Evolutionary conservation across 23 red algal species (phyloP), one percentile per base, ranked within the genome.

Genomic region (Gracilaria gracilis): DNA sequence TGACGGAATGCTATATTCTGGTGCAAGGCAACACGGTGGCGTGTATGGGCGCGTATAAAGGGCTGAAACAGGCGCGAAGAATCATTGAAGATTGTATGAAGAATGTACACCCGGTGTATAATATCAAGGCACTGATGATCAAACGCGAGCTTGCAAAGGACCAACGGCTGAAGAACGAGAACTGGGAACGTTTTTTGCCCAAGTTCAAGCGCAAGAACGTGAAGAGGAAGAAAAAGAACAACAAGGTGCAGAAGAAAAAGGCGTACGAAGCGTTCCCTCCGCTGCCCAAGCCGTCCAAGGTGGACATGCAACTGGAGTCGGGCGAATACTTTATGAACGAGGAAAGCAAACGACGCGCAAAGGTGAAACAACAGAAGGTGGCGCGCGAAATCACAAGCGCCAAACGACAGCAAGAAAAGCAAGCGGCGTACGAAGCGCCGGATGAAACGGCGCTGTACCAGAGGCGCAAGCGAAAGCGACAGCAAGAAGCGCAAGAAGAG

Each of bases 111-210:
- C 97, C 97, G 5, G 89, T 99, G 80, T 99, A 99, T 71, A 94
- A 96, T 50, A 96, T 99, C 82, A 99, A 99, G 78, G 91, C 86
- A 39, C 88, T 99, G 49, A 99, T 99, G 97, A 99, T 99, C 61
- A 96, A 96, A 62, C 85, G 93, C 58, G 97, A 99, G 79, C 89
- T 99, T 25, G 95, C 87, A 2, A 99, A 96, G 89, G 97, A 99
- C 71, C 79, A 87, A 27, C 36, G 38, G 7, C 85, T 99, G 20
- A 89, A 90, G 15, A 35, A 95, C 32, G 94, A 99, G 55, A 95
- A 88, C 61, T 99, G 97, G 97, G 94, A 99, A 23, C 79, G 97
- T 32, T 99, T 99, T 83, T 73, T 99, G 49, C 97, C 97, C 15
- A 93, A 96, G 84, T 99, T 99, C 61, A 99, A 99, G 71, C 94